Conservation (phyloP, 2,329 filamentous ascomycete genomes). For the Aspergillus sp. region DNA sequence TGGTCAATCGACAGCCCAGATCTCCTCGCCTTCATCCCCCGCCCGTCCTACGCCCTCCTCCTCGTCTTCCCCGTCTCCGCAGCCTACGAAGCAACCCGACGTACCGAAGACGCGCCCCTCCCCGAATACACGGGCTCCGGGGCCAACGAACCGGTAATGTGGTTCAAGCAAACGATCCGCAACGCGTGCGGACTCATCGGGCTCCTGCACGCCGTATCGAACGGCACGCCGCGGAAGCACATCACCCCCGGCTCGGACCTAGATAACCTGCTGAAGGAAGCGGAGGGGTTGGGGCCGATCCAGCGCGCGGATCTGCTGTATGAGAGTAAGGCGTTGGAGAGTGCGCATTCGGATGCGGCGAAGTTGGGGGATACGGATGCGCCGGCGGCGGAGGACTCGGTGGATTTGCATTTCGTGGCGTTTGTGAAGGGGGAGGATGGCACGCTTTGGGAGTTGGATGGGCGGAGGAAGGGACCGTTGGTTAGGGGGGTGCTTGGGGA, state of each 20-base stretch:
- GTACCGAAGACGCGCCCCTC: constrained; percentile 68
- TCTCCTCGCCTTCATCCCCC: constrained; percentile 81
- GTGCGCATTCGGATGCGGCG: constrained; percentile 77
- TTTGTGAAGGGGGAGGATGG: constrained; percentile 78
- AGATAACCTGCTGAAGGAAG: constrained; percentile 64
- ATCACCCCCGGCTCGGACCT: constrained; percentile 56
- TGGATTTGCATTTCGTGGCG: constrained; percentile 96
- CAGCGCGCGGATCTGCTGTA: constrained; percentile 76
- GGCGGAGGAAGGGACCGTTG: constrained; percentile 70
- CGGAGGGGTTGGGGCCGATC: constrained; percentile 67
- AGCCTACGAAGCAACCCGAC: constrained; percentile 75
- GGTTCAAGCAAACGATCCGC: constrained; percentile 93
- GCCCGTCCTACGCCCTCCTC: constrained; percentile 82
- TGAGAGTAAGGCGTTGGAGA: constrained; percentile 71
- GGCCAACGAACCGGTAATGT: constrained; percentile 73
- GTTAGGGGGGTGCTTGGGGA: constrained; percentile 62
- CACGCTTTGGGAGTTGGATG: constrained; percentile 79
- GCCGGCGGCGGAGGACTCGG: constrained; percentile 73
- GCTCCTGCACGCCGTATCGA: constrained; percentile 77
- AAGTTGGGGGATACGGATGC: constrained; percentile 75
- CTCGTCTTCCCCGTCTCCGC: constrained; percentile 86
- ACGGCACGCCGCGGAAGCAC: constrained; percentile 68
- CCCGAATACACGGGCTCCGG: constrained; percentile 69
- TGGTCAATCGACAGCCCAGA: constrained; percentile 86
- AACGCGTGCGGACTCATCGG: constrained; percentile 94